These are phyloP conservation scores for Pythium grandisporangium DNA, from an alignment of 352 stramenopile genomes.

Conservation along the genomic window DNA sequence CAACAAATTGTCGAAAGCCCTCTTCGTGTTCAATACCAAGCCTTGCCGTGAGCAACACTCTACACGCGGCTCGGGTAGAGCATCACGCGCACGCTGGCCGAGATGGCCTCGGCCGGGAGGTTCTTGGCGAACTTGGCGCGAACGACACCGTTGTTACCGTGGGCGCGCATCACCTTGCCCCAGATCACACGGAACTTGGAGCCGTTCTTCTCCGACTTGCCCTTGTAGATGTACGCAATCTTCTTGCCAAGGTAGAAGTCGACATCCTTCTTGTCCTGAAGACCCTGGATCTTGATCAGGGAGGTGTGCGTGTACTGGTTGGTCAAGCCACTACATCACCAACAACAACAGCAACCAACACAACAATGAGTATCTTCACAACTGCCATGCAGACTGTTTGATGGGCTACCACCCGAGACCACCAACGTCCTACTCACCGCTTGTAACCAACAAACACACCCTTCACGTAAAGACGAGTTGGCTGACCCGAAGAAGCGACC, in stretches of 20 bases:
- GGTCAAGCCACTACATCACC: constrained; percentile 70
- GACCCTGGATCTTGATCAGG: constrained; percentile 98
- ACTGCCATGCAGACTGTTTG: too few species aligned
- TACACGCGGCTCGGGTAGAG: constrained; percentile 99
- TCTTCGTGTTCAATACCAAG: constrained; percentile 36
- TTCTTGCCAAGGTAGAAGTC: constrained; percentile 99
- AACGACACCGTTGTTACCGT: constrained; percentile 98
- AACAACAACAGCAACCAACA: neutral
- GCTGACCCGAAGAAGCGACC: constrained; percentile 87
- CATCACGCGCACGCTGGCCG: constrained; percentile 97
- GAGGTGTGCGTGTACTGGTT: constrained; percentile 98
- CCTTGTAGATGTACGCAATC: constrained; percentile 99
- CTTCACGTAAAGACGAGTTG: constrained; percentile 97
- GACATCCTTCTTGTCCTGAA: constrained; percentile 97
- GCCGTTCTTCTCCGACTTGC: constrained; percentile 90
- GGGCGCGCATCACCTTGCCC: constrained; percentile 96
- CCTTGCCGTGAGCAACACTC: constrained; percentile 11
- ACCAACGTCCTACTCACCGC: constrained; percentile 37
- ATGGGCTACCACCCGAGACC: neutral
- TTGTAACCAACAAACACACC: constrained; percentile 99
- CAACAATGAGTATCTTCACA: too few species aligned
- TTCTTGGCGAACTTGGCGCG: constrained; percentile 98
- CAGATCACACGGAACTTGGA: constrained; percentile 99
- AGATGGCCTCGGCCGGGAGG: constrained; percentile 95
- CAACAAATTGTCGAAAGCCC: constrained; percentile 15